Base-by-base conservation (phyloP, 345 rosid genomes). In the Diplotaxis tenuifolia region DNA sequence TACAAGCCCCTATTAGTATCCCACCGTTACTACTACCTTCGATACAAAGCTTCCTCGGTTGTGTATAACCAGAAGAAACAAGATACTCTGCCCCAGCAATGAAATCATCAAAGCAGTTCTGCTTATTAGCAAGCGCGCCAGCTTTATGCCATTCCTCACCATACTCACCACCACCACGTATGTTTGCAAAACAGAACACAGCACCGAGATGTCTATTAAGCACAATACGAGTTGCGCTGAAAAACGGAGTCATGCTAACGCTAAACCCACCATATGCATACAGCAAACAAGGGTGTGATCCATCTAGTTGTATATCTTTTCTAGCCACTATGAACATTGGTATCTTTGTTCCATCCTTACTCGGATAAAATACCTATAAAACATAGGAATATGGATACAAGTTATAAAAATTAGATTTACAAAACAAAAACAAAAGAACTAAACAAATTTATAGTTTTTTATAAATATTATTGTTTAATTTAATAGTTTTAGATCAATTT, bases 11-110 rank as follows among this genome's bases (percentile, higher is more conserved):
- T 36, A 92, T 23, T 25, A 95, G 89, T 71, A 95, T 96, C 36
- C 98, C 99, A 49, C 99, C 99, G 18, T 95, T 95, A 78, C 99
- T 95, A 69, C 83, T 87, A 21, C 99, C 99, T 89, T 95, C 99
- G 12, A 95, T 90, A 67, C 97, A 92, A 71, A 95, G 79, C 80
- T 86, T 95, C 34, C 69, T 64, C 3, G 94, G 85, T 56, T 73
- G 87, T 58, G 98, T 95, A 71, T 87, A 95, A 12, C 98, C 98
- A 40, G 82, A 50, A 56, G 96, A 85, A 71, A 95, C 62, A 15
- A 95, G 84, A 79, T 87, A 85, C 66, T 95, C 91, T 11, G 92
- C 85, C 27, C 85, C 87, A 53, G 89, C 84, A 70, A 92, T 87
- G 82, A 95, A 95, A 78, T 95, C 97, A 80, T 90, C 94, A 52